Evolutionary conservation across 495 filamentous ascomycete genomes (phyloP), one percentile per base, ranked within the genome.

Genomic region (Talaromyces ruber): DNA sequence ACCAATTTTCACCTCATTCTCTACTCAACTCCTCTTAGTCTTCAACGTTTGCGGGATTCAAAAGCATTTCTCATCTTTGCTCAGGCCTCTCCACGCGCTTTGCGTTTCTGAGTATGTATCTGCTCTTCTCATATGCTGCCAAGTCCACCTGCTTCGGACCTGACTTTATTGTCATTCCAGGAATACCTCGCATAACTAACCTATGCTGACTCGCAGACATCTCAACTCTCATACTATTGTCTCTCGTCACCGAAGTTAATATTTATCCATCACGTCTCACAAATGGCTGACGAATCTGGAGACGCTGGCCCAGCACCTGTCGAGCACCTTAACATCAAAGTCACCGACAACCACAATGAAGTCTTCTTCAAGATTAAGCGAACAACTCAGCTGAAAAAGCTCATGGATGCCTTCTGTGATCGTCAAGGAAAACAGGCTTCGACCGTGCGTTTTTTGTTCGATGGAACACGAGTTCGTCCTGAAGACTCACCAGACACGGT

Each of bases 361-460:
- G 95, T 99, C 65, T 99, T 99, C 76, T 99, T 99, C 82, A 99
- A 99, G 82, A 99, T 99, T 76, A 99, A 99, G 86, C 89, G 93
- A 5, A 92, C 89, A 5, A 99, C 95, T 0, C 87, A 89, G 68
- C 85, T 99, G 29, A 93, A 95, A 78, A 99, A 99, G 81, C 77
- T 99, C 43, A 99, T 99, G 95, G 91, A 93, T 63, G 95, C 95
- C 18, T 99, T 98, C 76, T 99, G 95, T 72, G 95, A 98, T 64
- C 86, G 95, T 2, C 92, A 97, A 66, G 95, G 95, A 66, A 98
- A 97, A 82, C 81, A 86, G 12, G 74, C 84, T 4, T 81, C 80
- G n/a, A 90, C 87, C 3, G 94, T 97, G 34, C 88, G 95, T 22
- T 99, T 99, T 74, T 79, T 99, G 1, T 99, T 98, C 69, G 95